Evolutionary conservation across 208 protist species (phyloP).

Genomic region (Dictyostelium gargantuum): DNA sequence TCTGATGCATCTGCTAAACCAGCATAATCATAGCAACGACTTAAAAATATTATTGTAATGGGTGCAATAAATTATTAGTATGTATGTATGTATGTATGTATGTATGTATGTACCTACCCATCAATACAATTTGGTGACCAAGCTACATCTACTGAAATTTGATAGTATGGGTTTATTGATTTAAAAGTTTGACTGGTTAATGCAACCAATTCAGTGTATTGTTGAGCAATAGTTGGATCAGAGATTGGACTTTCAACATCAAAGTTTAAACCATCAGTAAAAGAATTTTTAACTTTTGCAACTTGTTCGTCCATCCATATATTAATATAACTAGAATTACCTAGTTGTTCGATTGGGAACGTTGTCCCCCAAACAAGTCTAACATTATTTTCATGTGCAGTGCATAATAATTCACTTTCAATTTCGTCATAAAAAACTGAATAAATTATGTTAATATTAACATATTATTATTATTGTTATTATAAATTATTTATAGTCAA

Average conservation of each 20-base stretch:
- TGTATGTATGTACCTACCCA: too few species aligned
- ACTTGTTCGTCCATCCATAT: conserved; percentile 30
- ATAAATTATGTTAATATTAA: too few species aligned
- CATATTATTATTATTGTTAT: not conserved
- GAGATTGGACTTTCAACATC: not conserved
- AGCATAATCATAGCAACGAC: conserved; percentile 67
- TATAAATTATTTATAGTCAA: not conserved
- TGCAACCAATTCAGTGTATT: not conserved
- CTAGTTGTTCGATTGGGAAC: not conserved
- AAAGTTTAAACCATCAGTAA: conserved; percentile 56
- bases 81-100: too few species aligned
- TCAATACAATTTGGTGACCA: conserved; percentile 72
- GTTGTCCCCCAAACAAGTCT: not conserved
- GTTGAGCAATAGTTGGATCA: not conserved
- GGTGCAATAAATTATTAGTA: too few species aligned
- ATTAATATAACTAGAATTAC: not conserved
- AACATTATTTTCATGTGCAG: conserved; percentile 20
- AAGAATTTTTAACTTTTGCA: not conserved
- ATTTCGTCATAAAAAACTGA: not conserved
- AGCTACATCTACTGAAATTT: conserved; percentile 65
- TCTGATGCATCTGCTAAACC: conserved; percentile 56
- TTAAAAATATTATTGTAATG: too few species aligned
- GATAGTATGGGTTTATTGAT: conserved; percentile 6
- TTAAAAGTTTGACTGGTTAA: not conserved
- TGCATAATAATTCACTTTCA: conserved; percentile 28